Evolutionary conservation across 1,139 yeast genomes (phyloP).

Genomic region (Arxiozyma heterogenica): DNA sequence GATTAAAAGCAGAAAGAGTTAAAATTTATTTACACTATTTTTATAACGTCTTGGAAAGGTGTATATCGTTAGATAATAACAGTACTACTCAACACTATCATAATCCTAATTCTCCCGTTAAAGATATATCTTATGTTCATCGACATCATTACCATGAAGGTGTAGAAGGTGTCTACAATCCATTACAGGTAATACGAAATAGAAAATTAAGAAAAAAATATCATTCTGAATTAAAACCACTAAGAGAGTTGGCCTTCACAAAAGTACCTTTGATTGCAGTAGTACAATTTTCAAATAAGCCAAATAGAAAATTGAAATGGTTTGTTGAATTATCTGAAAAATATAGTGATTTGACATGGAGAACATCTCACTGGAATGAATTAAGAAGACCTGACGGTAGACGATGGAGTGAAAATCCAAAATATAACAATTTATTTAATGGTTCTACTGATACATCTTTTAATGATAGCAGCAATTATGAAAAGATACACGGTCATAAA

Average conservation of each 20-base stretch:
- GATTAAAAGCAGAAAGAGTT: conserved; percentile 27
- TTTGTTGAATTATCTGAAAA: conserved; percentile 58
- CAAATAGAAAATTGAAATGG: conserved; percentile 39
- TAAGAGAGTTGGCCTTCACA: conserved; percentile 21
- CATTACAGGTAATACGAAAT: conserved; percentile 70
- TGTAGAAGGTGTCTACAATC: conserved; percentile 68
- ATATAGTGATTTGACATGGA: conserved; percentile 56
- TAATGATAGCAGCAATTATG: neutral
- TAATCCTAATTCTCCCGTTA: neutral
- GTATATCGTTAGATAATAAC: conserved; percentile 11
- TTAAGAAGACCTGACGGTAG: conserved; percentile 46
- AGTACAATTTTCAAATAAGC: conserved; percentile 22
- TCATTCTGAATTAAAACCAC: conserved; percentile 24
- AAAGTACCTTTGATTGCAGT: conserved; percentile 26
- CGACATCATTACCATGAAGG: conserved; percentile 23
- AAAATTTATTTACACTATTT: conserved; percentile 28
- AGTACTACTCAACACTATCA: neutral
- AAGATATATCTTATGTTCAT: neutral
- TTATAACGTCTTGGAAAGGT: conserved; percentile 24
- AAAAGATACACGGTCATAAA: too few species aligned
- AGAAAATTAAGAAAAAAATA: conserved; percentile 46
- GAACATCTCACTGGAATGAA: conserved; percentile 56
- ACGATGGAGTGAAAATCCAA: conserved; percentile 44
- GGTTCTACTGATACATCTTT: neutral
- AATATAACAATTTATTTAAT: neutral